A percentile compares a stretch with the other conserved stretches of the same genome.
These are phyloP conservation scores for Lecanicillium sp. DNA, from an alignment of 2,329 filamentous ascomycete species.

Conservation along the genomic window DNA sequence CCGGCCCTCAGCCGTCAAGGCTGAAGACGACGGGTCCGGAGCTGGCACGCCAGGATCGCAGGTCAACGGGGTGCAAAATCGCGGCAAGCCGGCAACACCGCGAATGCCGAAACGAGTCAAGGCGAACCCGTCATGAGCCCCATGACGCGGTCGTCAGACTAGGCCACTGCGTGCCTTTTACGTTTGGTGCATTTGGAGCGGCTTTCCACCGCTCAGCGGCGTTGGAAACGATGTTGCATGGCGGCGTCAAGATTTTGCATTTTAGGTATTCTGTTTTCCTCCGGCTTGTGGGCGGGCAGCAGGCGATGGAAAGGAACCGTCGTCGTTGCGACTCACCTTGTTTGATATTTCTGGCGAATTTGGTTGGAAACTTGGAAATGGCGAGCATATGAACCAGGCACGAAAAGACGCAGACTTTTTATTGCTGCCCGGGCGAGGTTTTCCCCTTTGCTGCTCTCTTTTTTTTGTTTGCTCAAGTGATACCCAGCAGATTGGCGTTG, in stretches of 20 bases:
- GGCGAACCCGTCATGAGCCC: slow-evolving; percentile 29
- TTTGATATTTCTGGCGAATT: too few species aligned
- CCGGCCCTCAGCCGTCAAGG: slow-evolving; percentile 49
- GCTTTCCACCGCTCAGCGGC: background rate
- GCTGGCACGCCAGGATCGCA: slow-evolving; percentile 41
- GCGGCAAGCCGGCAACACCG: slow-evolving; percentile 48
- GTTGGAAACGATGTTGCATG: slow-evolving; percentile 21
- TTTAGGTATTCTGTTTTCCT: slow-evolving; percentile 10
- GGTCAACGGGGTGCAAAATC: slow-evolving; percentile 42
- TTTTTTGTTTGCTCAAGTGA: too few species aligned
- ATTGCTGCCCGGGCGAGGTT: too few species aligned
- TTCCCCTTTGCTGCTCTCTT: too few species aligned
- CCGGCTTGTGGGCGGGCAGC: background rate
- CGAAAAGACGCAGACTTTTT: too few species aligned
- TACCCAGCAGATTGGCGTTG: too few species aligned
- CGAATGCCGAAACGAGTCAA: slow-evolving; percentile 50
- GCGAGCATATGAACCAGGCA: too few species aligned
- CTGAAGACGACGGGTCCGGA: slow-evolving; percentile 44
- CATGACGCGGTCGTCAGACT: slow-evolving; percentile 1
- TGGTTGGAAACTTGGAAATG: too few species aligned
- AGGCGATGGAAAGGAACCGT: too few species aligned
- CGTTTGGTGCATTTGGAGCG: slow-evolving; percentile 13
- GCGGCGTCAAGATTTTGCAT: slow-evolving; percentile 20
- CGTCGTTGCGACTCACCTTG: too few species aligned
- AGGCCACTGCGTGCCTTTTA: slow-evolving; percentile 16